Conservation (phyloP, 1,139 yeast genomes). For the Arxiozyma heterogenica region DNA sequence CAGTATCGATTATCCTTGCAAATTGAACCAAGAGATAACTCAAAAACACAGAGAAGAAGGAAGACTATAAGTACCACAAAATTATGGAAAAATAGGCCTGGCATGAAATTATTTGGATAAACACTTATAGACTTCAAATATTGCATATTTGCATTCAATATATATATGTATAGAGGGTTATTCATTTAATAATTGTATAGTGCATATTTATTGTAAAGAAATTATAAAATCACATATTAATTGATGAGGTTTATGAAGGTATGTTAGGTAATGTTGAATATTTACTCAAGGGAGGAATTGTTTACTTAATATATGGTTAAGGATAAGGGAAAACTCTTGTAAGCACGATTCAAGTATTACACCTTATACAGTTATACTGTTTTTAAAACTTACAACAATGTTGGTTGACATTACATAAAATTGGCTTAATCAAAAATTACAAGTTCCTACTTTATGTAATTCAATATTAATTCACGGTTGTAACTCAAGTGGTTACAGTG, state of each 20-base stretch:
- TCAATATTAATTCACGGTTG: too few relatives aligned
- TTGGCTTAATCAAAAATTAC: not conserved
- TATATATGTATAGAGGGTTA: not conserved
- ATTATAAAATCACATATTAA: too few relatives aligned
- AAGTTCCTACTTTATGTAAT: too few relatives aligned
- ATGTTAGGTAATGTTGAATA: too few relatives aligned
- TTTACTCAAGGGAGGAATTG: too few relatives aligned
- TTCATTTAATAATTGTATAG: not conserved
- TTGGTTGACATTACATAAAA: too few relatives aligned
- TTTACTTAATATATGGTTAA: too few relatives aligned
- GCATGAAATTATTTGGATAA: slow-evolving; percentile 5
- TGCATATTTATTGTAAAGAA: not conserved
- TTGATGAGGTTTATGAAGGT: too few relatives aligned
- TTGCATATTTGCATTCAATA: not conserved
- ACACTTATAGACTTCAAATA: not conserved
- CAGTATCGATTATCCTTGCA: slow-evolving; percentile 68
- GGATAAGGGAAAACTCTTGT: not conserved
- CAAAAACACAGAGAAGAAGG: not conserved
- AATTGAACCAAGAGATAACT: slow-evolving; percentile 56
- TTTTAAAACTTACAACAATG: too few relatives aligned
- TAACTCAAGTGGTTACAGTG: too few relatives aligned
- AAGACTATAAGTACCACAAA: not conserved
- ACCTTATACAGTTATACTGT: not conserved
- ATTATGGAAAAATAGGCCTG: slow-evolving; percentile 4
- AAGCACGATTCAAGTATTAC: not conserved